These are phyloP conservation scores for Fraxinus velutina DNA, from an alignment of 305 asterid species.

Conservation along the genomic window DNA sequence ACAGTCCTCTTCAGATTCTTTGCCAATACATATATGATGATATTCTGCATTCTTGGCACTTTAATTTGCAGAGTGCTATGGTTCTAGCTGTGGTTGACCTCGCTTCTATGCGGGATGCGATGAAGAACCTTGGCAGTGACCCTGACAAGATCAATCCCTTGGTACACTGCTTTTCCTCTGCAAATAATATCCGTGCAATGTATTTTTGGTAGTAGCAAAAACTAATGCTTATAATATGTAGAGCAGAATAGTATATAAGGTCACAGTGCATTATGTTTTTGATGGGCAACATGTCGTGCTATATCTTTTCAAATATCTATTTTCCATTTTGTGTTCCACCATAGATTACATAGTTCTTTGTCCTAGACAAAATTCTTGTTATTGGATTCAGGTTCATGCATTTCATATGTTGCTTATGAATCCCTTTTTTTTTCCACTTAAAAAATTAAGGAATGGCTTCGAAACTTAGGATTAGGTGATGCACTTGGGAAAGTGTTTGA, in stretches of 20 bases:
- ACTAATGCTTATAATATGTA: not conserved
- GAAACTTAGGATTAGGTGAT: no score
- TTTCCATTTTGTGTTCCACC: no score
- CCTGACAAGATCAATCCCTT: slow-evolving; percentile 76
- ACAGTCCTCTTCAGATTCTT: slow-evolving; percentile 10
- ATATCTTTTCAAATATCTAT: no score
- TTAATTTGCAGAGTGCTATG: slow-evolving; percentile 62
- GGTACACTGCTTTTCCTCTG: not conserved
- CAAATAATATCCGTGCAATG: not conserved
- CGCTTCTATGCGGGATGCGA: slow-evolving; percentile 82
- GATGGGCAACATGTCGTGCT: not conserved
- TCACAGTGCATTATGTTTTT: not conserved
- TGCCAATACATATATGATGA: not conserved
- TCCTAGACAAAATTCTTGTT: no score
- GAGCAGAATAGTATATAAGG: not conserved
- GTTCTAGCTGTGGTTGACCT: slow-evolving; percentile 91
- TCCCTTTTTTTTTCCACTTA: no score
- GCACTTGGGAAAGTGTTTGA: no score
- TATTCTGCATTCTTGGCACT: slow-evolving; percentile 25
- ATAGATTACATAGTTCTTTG: no score
- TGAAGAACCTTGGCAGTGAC: slow-evolving; percentile 66
- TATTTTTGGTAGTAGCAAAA: not conserved
- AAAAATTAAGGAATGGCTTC: no score
- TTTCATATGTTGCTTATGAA: no score
- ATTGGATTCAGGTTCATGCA: no score